Percentiles rank a stretch among this genome's conserved stretches.
phyloP scores from a whole-genome alignment of 2,329 filamentous ascomycete species.

The Paecilomyces sp. region DNA sequence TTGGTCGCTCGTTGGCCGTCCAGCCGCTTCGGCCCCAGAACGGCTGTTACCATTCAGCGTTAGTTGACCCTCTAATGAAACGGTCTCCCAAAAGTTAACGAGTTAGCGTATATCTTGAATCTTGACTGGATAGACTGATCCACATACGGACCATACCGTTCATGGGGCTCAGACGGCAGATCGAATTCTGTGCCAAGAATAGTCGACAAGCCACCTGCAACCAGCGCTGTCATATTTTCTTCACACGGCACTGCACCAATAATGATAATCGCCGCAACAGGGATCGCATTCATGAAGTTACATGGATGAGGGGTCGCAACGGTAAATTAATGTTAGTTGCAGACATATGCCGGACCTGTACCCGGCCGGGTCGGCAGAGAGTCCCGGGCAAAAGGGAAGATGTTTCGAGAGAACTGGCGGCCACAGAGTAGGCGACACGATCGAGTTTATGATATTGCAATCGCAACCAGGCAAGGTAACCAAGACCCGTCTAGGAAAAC shows the following conservation, averaged over 20 bases:
- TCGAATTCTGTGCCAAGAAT: not conserved
- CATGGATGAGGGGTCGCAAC: no score
- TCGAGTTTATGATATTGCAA: no score
- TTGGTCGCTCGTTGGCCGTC: not conserved
- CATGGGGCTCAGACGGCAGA: not conserved
- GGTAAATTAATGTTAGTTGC: no score
- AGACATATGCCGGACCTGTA: no score
- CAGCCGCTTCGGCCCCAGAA: not conserved
- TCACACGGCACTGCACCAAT: not conserved
- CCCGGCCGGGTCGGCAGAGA: no score
- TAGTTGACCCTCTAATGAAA: not conserved
- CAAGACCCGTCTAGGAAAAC: no score
- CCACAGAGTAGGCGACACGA: no score
- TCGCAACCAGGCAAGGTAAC: no score
- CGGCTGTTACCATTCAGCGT: not conserved
- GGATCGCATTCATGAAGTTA: no score
- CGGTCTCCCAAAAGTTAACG: not conserved
- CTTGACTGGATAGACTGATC: not conserved
- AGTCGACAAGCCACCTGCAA: not conserved
- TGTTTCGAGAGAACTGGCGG: no score
- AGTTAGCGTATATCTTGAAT: not conserved
- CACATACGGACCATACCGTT: not conserved
- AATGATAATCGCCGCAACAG: no score
- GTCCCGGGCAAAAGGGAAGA: no score
- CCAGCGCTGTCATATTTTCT: not conserved